phyloP scores from a whole-genome alignment of 2,329 filamentous ascomycete species.

The Diplodia intermedia region DNA sequence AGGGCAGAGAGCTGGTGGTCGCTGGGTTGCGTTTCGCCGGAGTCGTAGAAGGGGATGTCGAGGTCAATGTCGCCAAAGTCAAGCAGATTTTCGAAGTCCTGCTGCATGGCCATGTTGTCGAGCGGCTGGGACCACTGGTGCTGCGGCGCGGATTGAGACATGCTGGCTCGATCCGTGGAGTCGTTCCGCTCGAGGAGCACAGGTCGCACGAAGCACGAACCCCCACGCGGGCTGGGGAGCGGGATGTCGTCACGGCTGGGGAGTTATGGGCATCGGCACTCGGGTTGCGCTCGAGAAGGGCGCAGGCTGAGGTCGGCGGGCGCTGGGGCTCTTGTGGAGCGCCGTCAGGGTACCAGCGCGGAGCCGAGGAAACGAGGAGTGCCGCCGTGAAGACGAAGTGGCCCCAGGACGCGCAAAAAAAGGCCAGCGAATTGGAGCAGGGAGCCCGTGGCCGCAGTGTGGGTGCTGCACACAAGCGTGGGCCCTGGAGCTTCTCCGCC shows the following conservation, averaged over 20 bases:
- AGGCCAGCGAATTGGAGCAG: slow-evolving; percentile 24
- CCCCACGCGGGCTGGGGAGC: slow-evolving; percentile 28
- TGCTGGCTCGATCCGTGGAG: slow-evolving; percentile 11
- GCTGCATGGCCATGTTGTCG: slow-evolving; percentile 52
- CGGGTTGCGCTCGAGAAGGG: background rate
- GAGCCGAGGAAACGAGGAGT: slow-evolving; percentile 13
- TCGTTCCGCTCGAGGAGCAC: slow-evolving; percentile 21
- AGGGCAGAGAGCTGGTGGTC: slow-evolving; percentile 44
- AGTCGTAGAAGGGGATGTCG: slow-evolving; percentile 42
- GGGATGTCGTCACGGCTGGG: slow-evolving; percentile 18
- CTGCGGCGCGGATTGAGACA: slow-evolving; percentile 37
- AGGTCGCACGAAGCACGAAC: slow-evolving; percentile 30
- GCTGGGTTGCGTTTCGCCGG: slow-evolving; percentile 35
- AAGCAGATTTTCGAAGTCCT: slow-evolving; percentile 53
- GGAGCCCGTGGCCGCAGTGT: slow-evolving; percentile 11
- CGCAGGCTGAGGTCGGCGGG: slow-evolving; percentile 6
- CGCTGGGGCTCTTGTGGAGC: slow-evolving; percentile 14
- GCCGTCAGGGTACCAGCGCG: slow-evolving; percentile 14
- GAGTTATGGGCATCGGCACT: slow-evolving; percentile 19
- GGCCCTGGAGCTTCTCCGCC: slow-evolving; percentile 13
- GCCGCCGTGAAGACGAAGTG: slow-evolving; percentile 12
- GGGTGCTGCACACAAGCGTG: slow-evolving; percentile 27
- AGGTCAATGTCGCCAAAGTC: slow-evolving; percentile 48
- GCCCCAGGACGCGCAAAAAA: slow-evolving; percentile 22
- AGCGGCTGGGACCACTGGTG: slow-evolving; percentile 52